These are phyloP conservation scores for Lachancea sp. DNA, from an alignment of 805 yeast genomes.

Conservation along the genomic window DNA sequence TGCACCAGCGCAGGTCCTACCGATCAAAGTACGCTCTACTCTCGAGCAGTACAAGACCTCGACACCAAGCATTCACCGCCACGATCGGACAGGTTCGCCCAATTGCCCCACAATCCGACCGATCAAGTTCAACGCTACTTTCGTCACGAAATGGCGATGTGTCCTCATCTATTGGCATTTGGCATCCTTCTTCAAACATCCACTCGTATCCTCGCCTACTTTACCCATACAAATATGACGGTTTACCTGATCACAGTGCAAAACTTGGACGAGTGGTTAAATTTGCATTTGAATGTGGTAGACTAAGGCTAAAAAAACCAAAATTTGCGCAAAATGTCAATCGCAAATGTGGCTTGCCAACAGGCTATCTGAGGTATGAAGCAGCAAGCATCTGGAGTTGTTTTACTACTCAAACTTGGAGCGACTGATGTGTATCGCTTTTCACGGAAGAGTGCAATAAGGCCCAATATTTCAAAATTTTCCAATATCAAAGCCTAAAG, in stretches of 20 bases:
- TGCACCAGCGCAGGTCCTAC: not conserved
- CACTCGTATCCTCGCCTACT: slow-evolving; percentile 17
- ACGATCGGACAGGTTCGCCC: slow-evolving; percentile 3
- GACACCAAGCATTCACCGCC: not conserved
- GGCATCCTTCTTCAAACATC: slow-evolving; percentile 24
- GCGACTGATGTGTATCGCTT: not conserved
- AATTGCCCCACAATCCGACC: slow-evolving; percentile 6
- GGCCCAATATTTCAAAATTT: not conserved
- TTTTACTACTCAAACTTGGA: not conserved
- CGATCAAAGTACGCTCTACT: not conserved
- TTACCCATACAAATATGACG: slow-evolving; percentile 15
- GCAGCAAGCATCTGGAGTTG: not conserved
- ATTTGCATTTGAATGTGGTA: slow-evolving; percentile 30
- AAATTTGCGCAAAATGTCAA: not conserved
- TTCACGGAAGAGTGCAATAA: not conserved
- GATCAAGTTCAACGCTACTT: slow-evolving; percentile 23
- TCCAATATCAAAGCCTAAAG: not conserved
- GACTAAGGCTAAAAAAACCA: not conserved
- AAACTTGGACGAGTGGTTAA: slow-evolving; percentile 33
- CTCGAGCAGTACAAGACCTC: slow-evolving; percentile 3
- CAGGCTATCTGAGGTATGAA: too few species aligned
- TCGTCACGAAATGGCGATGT: slow-evolving; percentile 21
- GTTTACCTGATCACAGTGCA: slow-evolving; percentile 23
- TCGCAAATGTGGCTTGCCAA: too few species aligned
- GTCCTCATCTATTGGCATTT: slow-evolving; percentile 32